phyloP scores from a whole-genome alignment of 2,329 filamentous ascomycete species.

The Botryosphaeria dothidea region DNA sequence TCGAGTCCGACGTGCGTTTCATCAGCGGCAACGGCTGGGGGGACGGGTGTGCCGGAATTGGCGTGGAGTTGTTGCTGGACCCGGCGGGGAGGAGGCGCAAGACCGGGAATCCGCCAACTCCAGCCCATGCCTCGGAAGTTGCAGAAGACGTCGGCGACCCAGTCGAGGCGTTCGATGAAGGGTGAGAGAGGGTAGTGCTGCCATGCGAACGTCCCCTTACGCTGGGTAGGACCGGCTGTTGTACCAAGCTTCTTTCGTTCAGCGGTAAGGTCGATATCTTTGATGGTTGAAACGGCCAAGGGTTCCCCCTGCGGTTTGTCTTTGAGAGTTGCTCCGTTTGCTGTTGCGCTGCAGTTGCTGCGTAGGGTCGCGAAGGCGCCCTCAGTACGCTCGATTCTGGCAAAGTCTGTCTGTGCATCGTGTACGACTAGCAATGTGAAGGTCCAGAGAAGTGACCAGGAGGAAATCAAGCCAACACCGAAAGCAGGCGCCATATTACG shows the following conservation, averaged over 20 bases:
- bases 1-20: constrained; percentile 25
- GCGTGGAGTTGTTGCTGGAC: constrained; percentile 40
- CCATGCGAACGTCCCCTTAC: constrained; percentile 49
- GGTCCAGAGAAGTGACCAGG: constrained; percentile 58
- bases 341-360: background rate
- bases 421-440: constrained; percentile 55
- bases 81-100: constrained; percentile 46
- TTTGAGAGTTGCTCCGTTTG: constrained; percentile 20
- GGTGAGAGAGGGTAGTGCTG: constrained; percentile 51
- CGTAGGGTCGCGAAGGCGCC: constrained; percentile 21
- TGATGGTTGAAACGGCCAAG: constrained; percentile 1
- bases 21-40: background rate
- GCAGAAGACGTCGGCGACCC: constrained; percentile 58
- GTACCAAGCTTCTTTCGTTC: constrained; percentile 12
- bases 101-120: constrained; percentile 56
- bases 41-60: constrained; percentile 27
- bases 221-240: constrained; percentile 29
- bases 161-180: constrained; percentile 57
- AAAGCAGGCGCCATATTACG: constrained; percentile 54
- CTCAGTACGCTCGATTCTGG: constrained; percentile 52
- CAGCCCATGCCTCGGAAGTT: constrained; percentile 62
- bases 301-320: background rate
- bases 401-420: constrained; percentile 57
- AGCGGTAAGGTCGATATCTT: constrained; percentile 12
- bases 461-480: constrained; percentile 54